Evolutionary conservation across 345 rosid genomes (phyloP).

Genomic region (Citrus hindsii): DNA sequence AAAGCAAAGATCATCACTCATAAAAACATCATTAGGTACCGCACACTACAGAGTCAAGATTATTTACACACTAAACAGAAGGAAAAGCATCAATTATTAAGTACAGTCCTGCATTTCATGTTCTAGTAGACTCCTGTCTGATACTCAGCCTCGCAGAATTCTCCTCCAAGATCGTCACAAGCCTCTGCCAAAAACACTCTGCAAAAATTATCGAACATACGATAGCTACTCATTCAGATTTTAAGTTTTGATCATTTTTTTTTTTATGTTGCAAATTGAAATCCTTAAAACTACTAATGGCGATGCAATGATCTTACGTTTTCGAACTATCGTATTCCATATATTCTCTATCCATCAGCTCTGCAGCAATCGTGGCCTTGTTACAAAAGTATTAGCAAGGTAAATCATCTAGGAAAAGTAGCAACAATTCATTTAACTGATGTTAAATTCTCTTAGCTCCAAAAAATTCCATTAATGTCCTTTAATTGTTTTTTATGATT

Average conservation of each 20-base stretch:
- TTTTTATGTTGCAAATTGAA: neutral
- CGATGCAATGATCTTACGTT: conserved; percentile 44
- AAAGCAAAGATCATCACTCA: neutral
- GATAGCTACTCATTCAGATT: neutral
- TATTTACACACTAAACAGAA: conserved; percentile 5
- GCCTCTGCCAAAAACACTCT: conserved; percentile 78
- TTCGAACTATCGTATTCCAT: conserved; percentile 56
- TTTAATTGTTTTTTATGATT: neutral
- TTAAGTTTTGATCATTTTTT: neutral
- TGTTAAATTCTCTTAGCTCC: neutral
- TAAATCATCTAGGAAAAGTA: neutral
- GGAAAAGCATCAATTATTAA: neutral
- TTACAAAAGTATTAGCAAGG: neutral
- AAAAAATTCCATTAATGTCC: neutral
- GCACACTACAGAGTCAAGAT: neutral
- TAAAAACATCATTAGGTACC: neutral
- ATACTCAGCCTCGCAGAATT: conserved; percentile 72
- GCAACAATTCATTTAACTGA: too few species aligned
- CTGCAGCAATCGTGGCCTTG: conserved; percentile 28
- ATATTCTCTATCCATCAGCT: conserved; percentile 68
- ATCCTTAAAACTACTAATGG: neutral
- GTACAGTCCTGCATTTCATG: neutral
- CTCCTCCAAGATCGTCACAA: conserved; percentile 93
- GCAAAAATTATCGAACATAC: conserved; percentile 16
- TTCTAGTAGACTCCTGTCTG: conserved; percentile 34